Percentiles rank a stretch among this genome's conserved stretches.
Conservation (phyloP, 495 filamentous ascomycete species). For the Podospora tetraspora region DNA sequence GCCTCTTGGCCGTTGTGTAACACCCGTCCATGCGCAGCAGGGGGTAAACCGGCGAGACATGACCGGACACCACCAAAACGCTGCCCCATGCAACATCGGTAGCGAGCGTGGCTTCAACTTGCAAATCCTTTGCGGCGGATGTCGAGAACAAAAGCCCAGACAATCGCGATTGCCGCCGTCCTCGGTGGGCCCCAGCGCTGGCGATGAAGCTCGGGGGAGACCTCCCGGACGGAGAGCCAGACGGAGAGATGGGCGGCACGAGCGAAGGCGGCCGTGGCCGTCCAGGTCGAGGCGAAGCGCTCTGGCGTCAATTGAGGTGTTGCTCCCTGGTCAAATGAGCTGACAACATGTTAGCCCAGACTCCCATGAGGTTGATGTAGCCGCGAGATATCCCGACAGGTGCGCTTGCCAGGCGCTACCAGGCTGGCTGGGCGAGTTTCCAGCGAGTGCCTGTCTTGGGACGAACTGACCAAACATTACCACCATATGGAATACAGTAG, state of each 20-base stretch:
- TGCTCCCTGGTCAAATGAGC: background rate
- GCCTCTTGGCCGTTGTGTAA: slow-evolving; percentile 26
- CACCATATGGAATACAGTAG: background rate
- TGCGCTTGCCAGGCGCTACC: background rate
- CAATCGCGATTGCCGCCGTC: background rate
- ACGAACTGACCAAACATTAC: background rate
- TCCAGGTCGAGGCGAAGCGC: background rate
- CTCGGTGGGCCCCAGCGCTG: background rate
- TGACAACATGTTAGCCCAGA: background rate
- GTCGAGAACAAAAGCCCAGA: background rate
- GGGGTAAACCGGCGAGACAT: background rate
- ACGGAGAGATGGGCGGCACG: background rate
- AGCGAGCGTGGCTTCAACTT: background rate
- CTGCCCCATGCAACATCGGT: background rate
- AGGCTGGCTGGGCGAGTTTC: background rate
- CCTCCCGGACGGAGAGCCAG: background rate
- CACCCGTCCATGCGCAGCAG: background rate
- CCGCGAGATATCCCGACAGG: background rate
- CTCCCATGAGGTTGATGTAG: background rate
- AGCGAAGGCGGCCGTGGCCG: background rate
- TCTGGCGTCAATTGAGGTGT: background rate
- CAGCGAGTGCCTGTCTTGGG: background rate
- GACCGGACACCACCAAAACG: background rate
- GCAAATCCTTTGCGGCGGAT: background rate
- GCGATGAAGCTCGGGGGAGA: background rate